Evolutionary conservation across 2,329 filamentous ascomycete species (phyloP), one percentile per base, ranked within the genome.

Genomic region (Hypocreales sp.): DNA sequence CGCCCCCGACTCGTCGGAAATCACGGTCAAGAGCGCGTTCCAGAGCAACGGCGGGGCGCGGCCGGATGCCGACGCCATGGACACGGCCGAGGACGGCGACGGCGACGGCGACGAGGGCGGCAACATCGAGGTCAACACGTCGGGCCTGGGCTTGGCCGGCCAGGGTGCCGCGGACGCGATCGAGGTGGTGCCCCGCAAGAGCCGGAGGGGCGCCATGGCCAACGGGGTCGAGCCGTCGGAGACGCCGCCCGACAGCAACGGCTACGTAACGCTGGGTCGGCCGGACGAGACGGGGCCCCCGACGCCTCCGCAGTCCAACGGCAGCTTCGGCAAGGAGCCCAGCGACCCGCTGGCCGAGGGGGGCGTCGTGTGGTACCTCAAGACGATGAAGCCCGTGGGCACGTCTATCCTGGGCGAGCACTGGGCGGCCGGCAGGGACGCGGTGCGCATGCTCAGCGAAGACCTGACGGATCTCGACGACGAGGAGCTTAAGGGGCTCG

Each of bases 381-480:
- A 80, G 43, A 66, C 71, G 7, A 92, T 92, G 45, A 72, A 90
- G 27, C 78, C 80, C 2, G 29, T 72, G 28, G 87, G 84, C 31
- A 92, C 83, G 0, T 87, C 78, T 1, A 70, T 87, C 8, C 61
- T 80, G 30, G 77, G 78, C 37, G 79, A 87, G 51, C 65, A 72
- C 28, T 51, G 48, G 46, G 43, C 37, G 62, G 72, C 69, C 1
- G 80, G 76, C 2, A 66, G 75, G 19, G 79, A 86, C 30, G 72
- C 79, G 1, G 53, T 62, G 20, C 57, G 66, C 16, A 60, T 58
- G 40, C 73, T 87, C 51, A 92, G 81, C 41, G 86, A 93, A 50
- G 81, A 87, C 40, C 63, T 94, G 14, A 92, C 80, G 31, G 87
- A 94, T 45, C 73, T 94, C 47, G 86, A 92, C 41, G 86, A 94